Evolutionary conservation across 768 basidiomycete genomes (phyloP).

Genomic region (Hericium erinaceus): DNA sequence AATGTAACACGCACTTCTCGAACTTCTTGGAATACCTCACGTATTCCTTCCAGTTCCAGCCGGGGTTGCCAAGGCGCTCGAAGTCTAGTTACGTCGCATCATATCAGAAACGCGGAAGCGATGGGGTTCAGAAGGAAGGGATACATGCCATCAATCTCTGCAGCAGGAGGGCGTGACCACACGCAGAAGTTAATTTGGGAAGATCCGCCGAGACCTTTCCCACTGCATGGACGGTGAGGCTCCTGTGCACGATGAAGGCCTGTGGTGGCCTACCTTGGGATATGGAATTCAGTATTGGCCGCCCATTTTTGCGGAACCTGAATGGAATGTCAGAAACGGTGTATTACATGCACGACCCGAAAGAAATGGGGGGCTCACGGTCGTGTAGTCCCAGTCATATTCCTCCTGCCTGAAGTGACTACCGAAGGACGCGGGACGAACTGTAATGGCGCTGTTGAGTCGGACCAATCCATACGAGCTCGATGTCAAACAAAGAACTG

Average conservation of each 20-base stretch:
- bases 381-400: constrained; percentile 3
- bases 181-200: constrained; percentile 2
- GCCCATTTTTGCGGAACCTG: constrained; percentile 1
- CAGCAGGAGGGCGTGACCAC: constrained; percentile 1
- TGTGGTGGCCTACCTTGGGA: neutral
- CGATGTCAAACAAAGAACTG: neutral
- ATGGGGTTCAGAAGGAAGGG: neutral
- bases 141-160: constrained; percentile 3
- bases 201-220: constrained; percentile 6
- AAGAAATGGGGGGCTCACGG: neutral
- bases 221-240: neutral
- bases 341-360: neutral
- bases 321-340: neutral
- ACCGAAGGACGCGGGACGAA: constrained; percentile 1
- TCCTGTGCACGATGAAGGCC: neutral
- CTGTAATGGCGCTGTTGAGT: neutral
- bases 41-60: constrained; percentile 6
- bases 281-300: neutral
- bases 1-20: neutral
- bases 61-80: constrained; percentile 3
- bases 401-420: neutral
- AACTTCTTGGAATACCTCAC: constrained; percentile 3
- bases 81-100: neutral
- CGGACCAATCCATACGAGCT: neutral
- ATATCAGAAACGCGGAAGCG: neutral